These are phyloP conservation scores for Porcisia hertigi DNA, from an alignment of 208 protist genomes.

Conservation along the genomic window DNA sequence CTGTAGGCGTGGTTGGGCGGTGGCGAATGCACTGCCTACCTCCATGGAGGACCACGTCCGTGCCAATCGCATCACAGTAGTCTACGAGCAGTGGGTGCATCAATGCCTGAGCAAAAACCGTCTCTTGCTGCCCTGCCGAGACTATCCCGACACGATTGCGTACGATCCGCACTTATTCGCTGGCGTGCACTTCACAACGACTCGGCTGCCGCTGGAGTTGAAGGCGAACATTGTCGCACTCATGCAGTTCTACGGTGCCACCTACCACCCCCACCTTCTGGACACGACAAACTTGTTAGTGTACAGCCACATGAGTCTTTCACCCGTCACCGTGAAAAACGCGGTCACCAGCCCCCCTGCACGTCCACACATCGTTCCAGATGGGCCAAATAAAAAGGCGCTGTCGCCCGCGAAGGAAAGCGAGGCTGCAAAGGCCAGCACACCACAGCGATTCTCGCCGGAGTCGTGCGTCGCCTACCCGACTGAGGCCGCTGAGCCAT, in stretches of 20 bases:
- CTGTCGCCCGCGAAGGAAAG: background rate
- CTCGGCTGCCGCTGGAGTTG: slow-evolving; percentile 40
- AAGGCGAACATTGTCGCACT: slow-evolving; percentile 67
- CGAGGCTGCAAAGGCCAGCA: background rate
- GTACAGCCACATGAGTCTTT: slow-evolving; percentile 28
- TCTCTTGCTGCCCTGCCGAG: slow-evolving; percentile 10
- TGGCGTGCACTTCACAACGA: slow-evolving; percentile 69
- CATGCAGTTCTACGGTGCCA: slow-evolving; percentile 69
- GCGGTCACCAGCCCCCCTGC: background rate
- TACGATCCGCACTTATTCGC: slow-evolving; percentile 64
- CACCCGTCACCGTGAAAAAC: background rate
- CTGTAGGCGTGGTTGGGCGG: slow-evolving; percentile 9
- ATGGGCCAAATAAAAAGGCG: background rate
- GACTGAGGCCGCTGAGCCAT: background rate
- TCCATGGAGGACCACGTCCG: slow-evolving; percentile 27
- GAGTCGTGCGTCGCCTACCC: background rate
- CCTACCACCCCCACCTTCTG: slow-evolving; percentile 62
- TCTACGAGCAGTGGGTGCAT: slow-evolving; percentile 60
- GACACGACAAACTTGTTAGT: slow-evolving; percentile 56
- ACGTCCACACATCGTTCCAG: background rate
- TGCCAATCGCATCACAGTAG: slow-evolving; percentile 43
- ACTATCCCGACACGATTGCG: slow-evolving; percentile 26
- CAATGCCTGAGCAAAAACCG: slow-evolving; percentile 28
- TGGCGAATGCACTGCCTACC: slow-evolving; percentile 1
- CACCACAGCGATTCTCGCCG: background rate